Percentiles rank a stretch among this genome's conserved stretches.
phyloP scores from a whole-genome alignment of 345 rosid genomes.

The Fremontodendron californicum region DNA sequence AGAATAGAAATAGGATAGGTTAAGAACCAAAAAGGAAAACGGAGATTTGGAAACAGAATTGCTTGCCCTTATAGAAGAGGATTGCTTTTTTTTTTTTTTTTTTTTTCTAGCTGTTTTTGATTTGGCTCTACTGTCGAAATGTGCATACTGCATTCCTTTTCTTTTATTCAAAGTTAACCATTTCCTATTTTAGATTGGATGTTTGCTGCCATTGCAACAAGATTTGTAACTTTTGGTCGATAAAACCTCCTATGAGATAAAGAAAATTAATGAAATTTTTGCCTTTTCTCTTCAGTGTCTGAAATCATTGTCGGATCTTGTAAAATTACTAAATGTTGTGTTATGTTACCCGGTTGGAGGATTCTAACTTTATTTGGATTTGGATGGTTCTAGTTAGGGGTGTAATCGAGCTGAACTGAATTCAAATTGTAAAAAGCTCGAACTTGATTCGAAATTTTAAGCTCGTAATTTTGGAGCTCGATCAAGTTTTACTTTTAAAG shows the following conservation, averaged over 20 bases:
- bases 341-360: no score
- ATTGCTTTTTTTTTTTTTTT: conserved; percentile 2
- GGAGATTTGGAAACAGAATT: conserved; percentile 21
- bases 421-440: no score
- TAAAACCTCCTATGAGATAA: background rate
- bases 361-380: no score
- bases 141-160: conserved; percentile 28
- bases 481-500: no score
- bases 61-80: conserved; percentile 9
- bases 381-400: no score
- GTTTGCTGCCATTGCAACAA: background rate
- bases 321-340: background rate
- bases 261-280: no score
- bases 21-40: conserved; percentile 19
- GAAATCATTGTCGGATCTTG: background rate
- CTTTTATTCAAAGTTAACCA: conserved; percentile 19
- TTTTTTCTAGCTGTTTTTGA: conserved; percentile 1
- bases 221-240: background rate
- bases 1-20: conserved; percentile 29
- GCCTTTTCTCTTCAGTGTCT: background rate
- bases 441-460: no score
- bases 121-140: background rate
- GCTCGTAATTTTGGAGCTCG: no score
- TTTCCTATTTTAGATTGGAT: background rate
- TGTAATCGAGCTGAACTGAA: no score